A percentile compares a stretch with the other conserved stretches of the same genome.
Conservation (phyloP, 2,329 filamentous ascomycete genomes). For the Fusarium cicatricum region DNA sequence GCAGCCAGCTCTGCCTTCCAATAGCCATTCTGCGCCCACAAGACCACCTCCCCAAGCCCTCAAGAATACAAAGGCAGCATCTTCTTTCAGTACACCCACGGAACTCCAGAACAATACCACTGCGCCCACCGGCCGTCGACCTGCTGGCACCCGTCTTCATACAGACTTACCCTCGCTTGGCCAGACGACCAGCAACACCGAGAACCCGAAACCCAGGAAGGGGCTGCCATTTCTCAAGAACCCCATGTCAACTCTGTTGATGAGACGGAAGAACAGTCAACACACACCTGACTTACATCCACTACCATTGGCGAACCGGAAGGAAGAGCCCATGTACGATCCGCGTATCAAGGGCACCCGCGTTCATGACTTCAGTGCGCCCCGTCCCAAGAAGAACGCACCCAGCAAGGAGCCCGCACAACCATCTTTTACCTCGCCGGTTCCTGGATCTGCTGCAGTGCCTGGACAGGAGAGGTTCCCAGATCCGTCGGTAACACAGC, state of each 20-base stretch:
- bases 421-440: constrained; percentile 16
- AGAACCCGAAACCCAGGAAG: constrained; percentile 60
- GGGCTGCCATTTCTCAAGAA: constrained; percentile 67
- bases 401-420: constrained; percentile 26
- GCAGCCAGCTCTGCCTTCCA: constrained; percentile 29
- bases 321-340: constrained; percentile 62
- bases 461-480: constrained; percentile 28
- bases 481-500: constrained; percentile 5
- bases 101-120: constrained; percentile 53
- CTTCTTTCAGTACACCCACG: constrained; percentile 58
- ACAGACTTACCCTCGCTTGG: constrained; percentile 48
- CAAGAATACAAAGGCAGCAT: constrained; percentile 45
- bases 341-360: constrained; percentile 70
- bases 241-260: constrained; percentile 65
- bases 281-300: constrained; percentile 54
- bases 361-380: constrained; percentile 72
- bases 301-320: constrained; percentile 50
- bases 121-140: constrained; percentile 51
- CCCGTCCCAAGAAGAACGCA: constrained; percentile 54
- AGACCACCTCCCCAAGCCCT: constrained; percentile 35
- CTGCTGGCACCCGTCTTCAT: constrained; percentile 51
- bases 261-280: constrained; percentile 64
- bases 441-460: constrained; percentile 23
- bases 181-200: constrained; percentile 45
- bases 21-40: constrained; percentile 44